Evolutionary conservation across 1,284 basidiomycete genomes (phyloP), one percentile per base, ranked within the genome.

Genomic region (Xanthoconium separans): DNA sequence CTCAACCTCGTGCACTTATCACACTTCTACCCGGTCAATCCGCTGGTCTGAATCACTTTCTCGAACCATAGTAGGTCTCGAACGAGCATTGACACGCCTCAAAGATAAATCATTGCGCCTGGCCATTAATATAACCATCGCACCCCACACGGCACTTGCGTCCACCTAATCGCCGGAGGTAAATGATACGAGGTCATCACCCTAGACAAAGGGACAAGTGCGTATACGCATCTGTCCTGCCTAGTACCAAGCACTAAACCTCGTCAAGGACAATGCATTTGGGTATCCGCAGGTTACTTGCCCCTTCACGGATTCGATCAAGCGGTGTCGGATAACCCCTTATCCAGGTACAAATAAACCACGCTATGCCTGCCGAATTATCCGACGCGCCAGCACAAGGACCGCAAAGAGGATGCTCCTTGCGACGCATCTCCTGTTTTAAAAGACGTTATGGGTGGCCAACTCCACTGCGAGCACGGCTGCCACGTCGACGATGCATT

Each of bases 321-420:
- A 56, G 53, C 56, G 39, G 55, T 61, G 53, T 58, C 48, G 34
- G 61, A 45, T 58, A 57, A 58, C 37, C 53, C 53, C 67, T 71
- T 69, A 67, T 70, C 64, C 55, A 29, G 20, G 51, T 22, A 59
- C 65, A 72, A 71, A 72, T 50, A 72, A 71, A 55, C 55, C 69
- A 70, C 58, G 54, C 64, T 47, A 46, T 47, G 10, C 54, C 24
- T 5, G 34, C 57, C 49, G 47, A 56, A 55, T 61, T 53, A 18
- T 56, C 53, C 50, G 54, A 54, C 46, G 24, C 44, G 18, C 39
- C 49, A 33, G 10, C 44, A 40, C 39, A 29, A 41, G 41, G 47
- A 22, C 41, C 40, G 27, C 47, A 15, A 39, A 47, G 24, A 30
- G 30, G 43, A 33, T 49, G 40, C 41, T 22, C 44, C 33, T 36